phyloP scores from a whole-genome alignment of 2,329 filamentous ascomycete species.

The Lachnum nothofagi region DNA sequence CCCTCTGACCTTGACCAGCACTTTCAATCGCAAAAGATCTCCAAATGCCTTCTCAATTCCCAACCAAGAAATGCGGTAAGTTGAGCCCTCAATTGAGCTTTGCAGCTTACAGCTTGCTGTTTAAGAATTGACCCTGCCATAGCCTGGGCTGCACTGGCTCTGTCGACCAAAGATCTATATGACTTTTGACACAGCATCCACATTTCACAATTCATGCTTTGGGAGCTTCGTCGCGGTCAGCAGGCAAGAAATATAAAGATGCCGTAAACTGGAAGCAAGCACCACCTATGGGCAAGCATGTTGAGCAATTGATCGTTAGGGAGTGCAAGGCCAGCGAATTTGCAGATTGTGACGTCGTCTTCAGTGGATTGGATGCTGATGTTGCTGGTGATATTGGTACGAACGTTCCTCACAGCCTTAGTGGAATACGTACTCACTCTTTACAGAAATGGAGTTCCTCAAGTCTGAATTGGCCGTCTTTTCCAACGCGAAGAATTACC shows the following conservation, averaged over 20 bases:
- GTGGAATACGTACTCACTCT: slow-evolving; percentile 9
- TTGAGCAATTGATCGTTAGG: slow-evolving; percentile 78
- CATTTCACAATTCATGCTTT: slow-evolving; percentile 81
- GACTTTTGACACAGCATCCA: slow-evolving; percentile 83
- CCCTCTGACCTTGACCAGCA: not conserved
- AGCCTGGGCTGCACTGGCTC: slow-evolving; percentile 87
- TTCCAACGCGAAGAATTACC: slow-evolving; percentile 97
- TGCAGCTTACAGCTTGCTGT: not conserved
- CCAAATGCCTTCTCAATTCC: slow-evolving; percentile 35
- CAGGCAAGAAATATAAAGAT: slow-evolving; percentile 91
- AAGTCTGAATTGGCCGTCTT: slow-evolving; percentile 86
- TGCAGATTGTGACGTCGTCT: slow-evolving; percentile 84
- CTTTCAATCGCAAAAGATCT: not conserved
- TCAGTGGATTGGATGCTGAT: slow-evolving; percentile 87
- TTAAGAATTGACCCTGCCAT: slow-evolving; percentile 10
- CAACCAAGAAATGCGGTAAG: slow-evolving; percentile 50
- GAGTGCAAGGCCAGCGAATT: slow-evolving; percentile 81
- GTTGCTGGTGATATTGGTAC: slow-evolving; percentile 86
- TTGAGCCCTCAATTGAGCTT: slow-evolving; percentile 2
- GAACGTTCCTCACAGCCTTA: slow-evolving; percentile 28
- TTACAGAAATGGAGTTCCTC: slow-evolving; percentile 79
- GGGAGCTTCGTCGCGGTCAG: slow-evolving; percentile 82
- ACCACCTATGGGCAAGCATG: slow-evolving; percentile 66
- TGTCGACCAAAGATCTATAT: slow-evolving; percentile 91
- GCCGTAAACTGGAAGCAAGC: slow-evolving; percentile 94